Evolutionary conservation across 1,284 basidiomycete species (phyloP), one percentile per base, ranked within the genome.

Genomic region (Ustilago bromivora): DNA sequence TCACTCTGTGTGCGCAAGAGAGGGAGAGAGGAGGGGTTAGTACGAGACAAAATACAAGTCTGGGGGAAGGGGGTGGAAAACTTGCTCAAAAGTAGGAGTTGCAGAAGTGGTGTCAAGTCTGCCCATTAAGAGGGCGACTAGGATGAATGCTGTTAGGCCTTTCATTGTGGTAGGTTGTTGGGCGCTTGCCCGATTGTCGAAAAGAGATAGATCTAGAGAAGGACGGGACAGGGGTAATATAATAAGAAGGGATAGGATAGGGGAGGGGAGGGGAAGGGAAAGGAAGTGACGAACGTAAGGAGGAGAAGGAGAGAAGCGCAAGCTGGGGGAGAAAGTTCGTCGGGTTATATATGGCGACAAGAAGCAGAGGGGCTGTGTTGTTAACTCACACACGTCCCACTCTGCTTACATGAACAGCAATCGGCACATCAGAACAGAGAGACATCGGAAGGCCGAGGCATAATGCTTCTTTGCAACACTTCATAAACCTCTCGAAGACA

Each of bases 61-160:
- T 8, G n/a, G 10, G 6, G n/a, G 54, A 23, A 3, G 17, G 4
- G 38, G 10, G 38, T 36, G 17, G 13, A 41, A n/a, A 36, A 64
- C 67, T 70, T 57, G 64, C 67, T 56, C 61, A 15, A 41, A 9
- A 38, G 54, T 46, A n/a, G 68, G 61, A 36, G 31, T 51, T 23
- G 36, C 60, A 13, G 68, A 62, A 43, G 46, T 43, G 34, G 28
- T 51, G 5, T 70, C 57, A 36, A 63, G 28, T 23, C 57, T 51
- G 43, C 54, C 57, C 32, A 64, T 19, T 12, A 41, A 41, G 13
- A 70, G 57, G 36, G 67, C 67, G 40, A 65, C 13, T 4, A 70
- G 23, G 3, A 61, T 46, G 32, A 65, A 57, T 23, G 62, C 52
- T 3, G 56, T 17, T 1, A 70, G 62, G 8, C 47, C 49, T 40